phyloP scores from a whole-genome alignment of 202 grass and related monocot species.

The Setaria viridis region DNA sequence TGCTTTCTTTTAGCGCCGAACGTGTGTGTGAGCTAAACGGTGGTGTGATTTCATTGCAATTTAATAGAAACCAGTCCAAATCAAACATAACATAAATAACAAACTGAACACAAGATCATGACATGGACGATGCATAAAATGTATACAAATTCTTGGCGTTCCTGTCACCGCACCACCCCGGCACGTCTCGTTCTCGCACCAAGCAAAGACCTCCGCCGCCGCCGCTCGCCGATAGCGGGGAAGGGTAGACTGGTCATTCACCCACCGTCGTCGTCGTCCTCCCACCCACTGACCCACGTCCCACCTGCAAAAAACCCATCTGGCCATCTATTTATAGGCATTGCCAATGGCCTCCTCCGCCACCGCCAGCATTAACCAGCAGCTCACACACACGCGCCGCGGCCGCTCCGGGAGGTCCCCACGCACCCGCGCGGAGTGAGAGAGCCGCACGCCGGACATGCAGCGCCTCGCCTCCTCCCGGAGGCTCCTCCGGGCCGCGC shows the following conservation, averaged over 20 bases:
- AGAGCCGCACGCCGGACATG: constrained; percentile 43
- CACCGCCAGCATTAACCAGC: constrained; percentile 29
- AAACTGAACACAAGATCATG: not conserved
- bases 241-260: constrained; percentile 48
- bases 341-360: not conserved
- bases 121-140: not conserved
- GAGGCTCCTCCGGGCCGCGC: constrained; percentile 59
- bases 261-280: not conserved
- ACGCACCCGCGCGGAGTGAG: not conserved
- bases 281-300: not conserved
- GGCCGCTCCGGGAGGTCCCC: not conserved
- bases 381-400: not conserved
- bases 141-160: not conserved
- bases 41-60: not conserved
- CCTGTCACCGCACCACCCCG: not conserved
- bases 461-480: constrained; percentile 63
- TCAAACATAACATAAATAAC: not conserved
- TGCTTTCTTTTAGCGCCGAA: not conserved
- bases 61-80: not conserved
- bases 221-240: not conserved
- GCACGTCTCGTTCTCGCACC: constrained; percentile 4
- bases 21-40: not conserved
- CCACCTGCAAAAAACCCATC: not conserved
- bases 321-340: constrained; percentile 52
- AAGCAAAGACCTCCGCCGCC: not conserved